Evolutionary conservation across 768 basidiomycete genomes (phyloP), one percentile per base, ranked within the genome.

Genomic region (Boletus reticulatus): DNA sequence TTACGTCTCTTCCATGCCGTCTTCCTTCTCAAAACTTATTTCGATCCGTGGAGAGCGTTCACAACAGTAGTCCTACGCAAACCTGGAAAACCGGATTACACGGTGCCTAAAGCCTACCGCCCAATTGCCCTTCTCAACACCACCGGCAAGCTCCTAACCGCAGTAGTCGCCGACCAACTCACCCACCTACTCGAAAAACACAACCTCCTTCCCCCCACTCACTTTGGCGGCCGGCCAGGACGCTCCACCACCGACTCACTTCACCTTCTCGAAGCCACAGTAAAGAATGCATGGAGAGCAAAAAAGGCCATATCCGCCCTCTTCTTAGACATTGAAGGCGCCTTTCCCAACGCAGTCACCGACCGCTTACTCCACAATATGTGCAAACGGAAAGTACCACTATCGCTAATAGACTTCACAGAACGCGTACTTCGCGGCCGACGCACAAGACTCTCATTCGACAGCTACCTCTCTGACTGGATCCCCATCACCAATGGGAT

Each of bases 11-110:
- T 47, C 12, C 19, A 20, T 1, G 38, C 36, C 2, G 2, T 6
- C 6, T 31, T 53, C 13, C 17, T 37, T 0, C 45, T 53, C 2
- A 2, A 24, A 0, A 53, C 27, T 2, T 47, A 27, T 5, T 53
- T 20, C 7, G 5, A 22, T 4, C 43, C 5, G 3, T 46, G 43
- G 37, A 17, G 8, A 3, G 44, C 56, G 0, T 74, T 63, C 24
- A 67, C 52, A 0, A 75, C 71, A 0, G 52, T 73, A 0, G 65
- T 76, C 0, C 57, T 78, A 0, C 49, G 63, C 0, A 80, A 81
- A 49, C 76, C 75, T 0, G 72, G 73, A 0, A 69, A 71, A 39
- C 51, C 66, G 0, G 50, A 69, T 56, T 80, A 81, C 60, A 49
- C 63, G 0, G 0, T 24, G 0, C 12, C 31, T 0, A 57, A 57